Percentiles rank a stretch among this genome's conserved stretches.
phyloP scores from a whole-genome alignment of 495 filamentous ascomycete species.

The Annulohypoxylon bovei region DNA sequence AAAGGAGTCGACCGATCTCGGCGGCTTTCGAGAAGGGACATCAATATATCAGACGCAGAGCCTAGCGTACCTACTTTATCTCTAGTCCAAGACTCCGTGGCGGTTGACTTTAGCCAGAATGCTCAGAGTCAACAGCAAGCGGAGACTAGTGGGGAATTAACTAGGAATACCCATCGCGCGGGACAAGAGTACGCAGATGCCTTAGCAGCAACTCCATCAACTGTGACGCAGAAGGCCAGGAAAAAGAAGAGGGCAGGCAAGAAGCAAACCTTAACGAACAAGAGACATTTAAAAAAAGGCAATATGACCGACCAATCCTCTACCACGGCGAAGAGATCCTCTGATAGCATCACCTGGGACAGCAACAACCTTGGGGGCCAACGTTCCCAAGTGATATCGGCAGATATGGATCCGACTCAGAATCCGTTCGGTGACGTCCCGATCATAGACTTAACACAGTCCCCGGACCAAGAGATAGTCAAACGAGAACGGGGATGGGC shows the following conservation, averaged over 20 bases:
- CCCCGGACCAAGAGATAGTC: not conserved
- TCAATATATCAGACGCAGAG: not conserved
- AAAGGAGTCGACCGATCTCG: not conserved
- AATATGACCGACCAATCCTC: not conserved
- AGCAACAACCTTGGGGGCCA: not conserved
- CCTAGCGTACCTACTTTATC: not conserved
- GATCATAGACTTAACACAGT: slow-evolving; percentile 13
- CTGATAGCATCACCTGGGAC: not conserved
- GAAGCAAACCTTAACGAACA: not conserved
- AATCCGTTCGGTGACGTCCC: not conserved
- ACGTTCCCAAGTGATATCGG: not conserved
- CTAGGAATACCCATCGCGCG: not conserved
- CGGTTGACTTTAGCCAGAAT: not conserved
- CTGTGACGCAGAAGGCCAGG: not conserved
- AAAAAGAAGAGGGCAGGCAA: not conserved
- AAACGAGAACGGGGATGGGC: not conserved
- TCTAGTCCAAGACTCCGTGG: not conserved
- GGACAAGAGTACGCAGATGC: not conserved
- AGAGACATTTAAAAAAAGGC: not conserved
- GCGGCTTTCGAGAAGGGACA: not conserved
- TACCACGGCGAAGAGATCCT: not conserved
- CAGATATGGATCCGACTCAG: not conserved
- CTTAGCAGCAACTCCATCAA: not conserved
- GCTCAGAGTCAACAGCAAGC: not conserved
- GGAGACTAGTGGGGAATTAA: not conserved